phyloP scores from a whole-genome alignment of 371 early-diverging fungal species.

The Syncephalis plumigaleata region DNA sequence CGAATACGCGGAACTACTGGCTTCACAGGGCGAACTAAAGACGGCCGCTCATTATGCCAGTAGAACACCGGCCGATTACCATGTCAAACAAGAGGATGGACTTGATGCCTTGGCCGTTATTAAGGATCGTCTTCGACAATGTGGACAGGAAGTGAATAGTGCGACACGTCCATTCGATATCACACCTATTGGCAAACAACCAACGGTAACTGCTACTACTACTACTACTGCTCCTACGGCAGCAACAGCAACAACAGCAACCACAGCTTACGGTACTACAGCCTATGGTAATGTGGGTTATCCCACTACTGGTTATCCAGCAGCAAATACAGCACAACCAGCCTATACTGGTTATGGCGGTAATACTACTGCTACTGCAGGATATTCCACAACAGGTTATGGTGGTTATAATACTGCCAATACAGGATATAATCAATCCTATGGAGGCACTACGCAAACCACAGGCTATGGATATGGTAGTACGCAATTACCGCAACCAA shows the following conservation, averaged over 20 bases:
- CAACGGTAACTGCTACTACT: background rate
- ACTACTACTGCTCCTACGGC: background rate
- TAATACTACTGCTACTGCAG: conserved; percentile 10
- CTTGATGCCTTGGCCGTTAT: conserved; percentile 46
- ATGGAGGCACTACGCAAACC: conserved; percentile 1
- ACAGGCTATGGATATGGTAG: background rate
- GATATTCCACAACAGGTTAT: conserved; percentile 8
- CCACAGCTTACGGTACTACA: background rate
- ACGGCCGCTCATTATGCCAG: conserved; percentile 60
- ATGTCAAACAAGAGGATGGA: conserved; percentile 4
- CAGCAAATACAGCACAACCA: conserved; percentile 6
- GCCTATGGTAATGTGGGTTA: background rate
- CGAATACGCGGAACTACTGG: conserved; percentile 68
- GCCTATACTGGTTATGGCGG: conserved; percentile 8
- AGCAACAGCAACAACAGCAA: conserved; percentile 1
- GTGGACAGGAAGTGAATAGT: conserved; percentile 27
- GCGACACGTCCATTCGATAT: conserved; percentile 6
- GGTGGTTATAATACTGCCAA: conserved; percentile 1
- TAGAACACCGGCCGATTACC: conserved; percentile 38
- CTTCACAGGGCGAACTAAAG: conserved; percentile 52
- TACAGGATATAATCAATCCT: conserved; percentile 5
- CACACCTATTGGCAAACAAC: conserved; percentile 1
- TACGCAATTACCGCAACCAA: conserved; percentile 1
- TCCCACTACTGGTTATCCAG: conserved; percentile 8
- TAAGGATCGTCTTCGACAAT: conserved; percentile 55